A percentile compares a stretch with the other conserved stretches of the same genome.
Evolutionary conservation across 495 filamentous ascomycete genomes (phyloP).

Genomic region (Annulohypoxylon stygium): DNA sequence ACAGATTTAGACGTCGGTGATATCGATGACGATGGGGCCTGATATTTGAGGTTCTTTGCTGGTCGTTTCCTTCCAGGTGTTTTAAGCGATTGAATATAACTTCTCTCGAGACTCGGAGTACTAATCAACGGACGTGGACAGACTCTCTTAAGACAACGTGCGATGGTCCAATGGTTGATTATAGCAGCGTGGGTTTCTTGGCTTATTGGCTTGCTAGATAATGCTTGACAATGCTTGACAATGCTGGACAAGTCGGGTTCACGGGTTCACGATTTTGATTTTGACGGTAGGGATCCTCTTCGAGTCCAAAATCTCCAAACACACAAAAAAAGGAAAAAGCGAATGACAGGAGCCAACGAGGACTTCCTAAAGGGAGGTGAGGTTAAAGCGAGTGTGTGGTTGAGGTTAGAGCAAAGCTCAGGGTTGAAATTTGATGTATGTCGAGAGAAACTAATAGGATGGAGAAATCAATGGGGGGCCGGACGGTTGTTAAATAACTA

Average conservation of each 20-base stretch:
- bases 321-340: slow-evolving; percentile 65
- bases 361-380: slow-evolving; percentile 66
- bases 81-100: slow-evolving; percentile 57
- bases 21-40: slow-evolving; percentile 9
- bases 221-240: slow-evolving; percentile 29
- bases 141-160: slow-evolving; percentile 39
- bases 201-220: slow-evolving; percentile 8
- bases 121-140: slow-evolving; percentile 41
- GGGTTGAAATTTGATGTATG: slow-evolving; percentile 51
- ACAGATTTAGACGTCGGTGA: slow-evolving; percentile 38
- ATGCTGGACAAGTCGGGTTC: slow-evolving; percentile 36
- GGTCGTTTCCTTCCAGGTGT: slow-evolving; percentile 48
- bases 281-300: slow-evolving; percentile 43
- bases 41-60: slow-evolving; percentile 38
- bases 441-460: slow-evolving; percentile 51
- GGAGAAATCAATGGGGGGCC: slow-evolving; percentile 52
- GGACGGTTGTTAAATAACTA: slow-evolving; percentile 48
- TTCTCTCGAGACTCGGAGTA: slow-evolving; percentile 49
- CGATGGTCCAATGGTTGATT: slow-evolving; percentile 43
- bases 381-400: slow-evolving; percentile 65
- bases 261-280: slow-evolving; percentile 2
- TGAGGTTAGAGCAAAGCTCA: slow-evolving; percentile 58
- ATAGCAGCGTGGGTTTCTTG: slow-evolving; percentile 26
- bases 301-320: slow-evolving; percentile 57
- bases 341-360: slow-evolving; percentile 75